Conservation (phyloP, 805 yeast genomes). For the Candida odintsovae region DNA sequence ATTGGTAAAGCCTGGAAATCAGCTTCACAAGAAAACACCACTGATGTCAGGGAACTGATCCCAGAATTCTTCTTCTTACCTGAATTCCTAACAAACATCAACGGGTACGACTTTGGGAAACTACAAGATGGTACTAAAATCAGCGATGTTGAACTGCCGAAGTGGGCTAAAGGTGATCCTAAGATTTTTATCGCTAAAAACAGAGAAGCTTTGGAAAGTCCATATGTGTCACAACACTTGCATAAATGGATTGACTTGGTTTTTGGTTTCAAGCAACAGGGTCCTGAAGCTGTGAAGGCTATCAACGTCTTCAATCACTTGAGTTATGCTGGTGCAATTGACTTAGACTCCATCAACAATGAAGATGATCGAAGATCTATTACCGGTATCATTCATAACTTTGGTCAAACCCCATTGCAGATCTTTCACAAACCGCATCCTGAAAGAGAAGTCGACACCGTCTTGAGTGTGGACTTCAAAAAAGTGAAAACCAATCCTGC, state of each 20-base stretch:
- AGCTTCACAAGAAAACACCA: conserved; percentile 71
- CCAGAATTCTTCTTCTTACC: conserved; percentile 86
- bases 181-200: conserved; percentile 66
- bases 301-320: conserved; percentile 78
- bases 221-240: conserved; percentile 68
- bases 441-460: conserved; percentile 31
- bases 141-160: conserved; percentile 65
- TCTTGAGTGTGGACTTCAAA: conserved; percentile 30
- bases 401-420: conserved; percentile 85
- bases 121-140: conserved; percentile 55
- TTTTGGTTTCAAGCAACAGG: conserved; percentile 77
- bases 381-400: conserved; percentile 82
- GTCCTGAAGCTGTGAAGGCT: conserved; percentile 57
- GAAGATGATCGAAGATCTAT: conserved; percentile 69
- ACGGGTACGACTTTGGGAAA: conserved; percentile 63
- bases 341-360: conserved; percentile 67
- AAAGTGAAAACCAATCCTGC: conserved; percentile 31
- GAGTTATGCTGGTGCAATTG: conserved; percentile 80
- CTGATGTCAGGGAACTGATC: conserved; percentile 81
- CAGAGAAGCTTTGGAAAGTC: conserved; percentile 79
- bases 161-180: conserved; percentile 81
- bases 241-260: conserved; percentile 84
- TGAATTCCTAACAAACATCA: conserved; percentile 64
- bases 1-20: conserved; percentile 77
- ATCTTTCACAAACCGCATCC: conserved; percentile 69